Evolutionary conservation across 2,329 filamentous ascomycete species (phyloP).

Genomic region (Bimuria novae-zelandiae): DNA sequence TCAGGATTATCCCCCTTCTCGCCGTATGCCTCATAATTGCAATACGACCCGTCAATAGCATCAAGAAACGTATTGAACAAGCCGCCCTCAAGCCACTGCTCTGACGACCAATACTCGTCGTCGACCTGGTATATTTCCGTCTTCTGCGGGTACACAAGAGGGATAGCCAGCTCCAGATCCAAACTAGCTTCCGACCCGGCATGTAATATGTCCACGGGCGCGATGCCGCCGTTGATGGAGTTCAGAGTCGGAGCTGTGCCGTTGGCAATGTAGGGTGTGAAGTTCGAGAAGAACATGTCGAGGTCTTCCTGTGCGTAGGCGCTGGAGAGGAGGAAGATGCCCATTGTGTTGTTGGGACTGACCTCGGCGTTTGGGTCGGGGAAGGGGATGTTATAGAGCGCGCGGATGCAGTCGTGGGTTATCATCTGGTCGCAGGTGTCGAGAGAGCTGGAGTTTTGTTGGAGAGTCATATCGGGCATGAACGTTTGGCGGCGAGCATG

Average conservation of each 20-base stretch:
- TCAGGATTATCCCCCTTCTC: slow-evolving; percentile 53
- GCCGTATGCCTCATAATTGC: slow-evolving; percentile 54
- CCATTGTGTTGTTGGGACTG: slow-evolving; percentile 5
- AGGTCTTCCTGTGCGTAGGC: slow-evolving; percentile 58
- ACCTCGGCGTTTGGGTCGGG: background rate
- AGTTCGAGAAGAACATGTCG: slow-evolving; percentile 54
- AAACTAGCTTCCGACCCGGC: slow-evolving; percentile 14
- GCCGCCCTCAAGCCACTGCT: slow-evolving; percentile 2
- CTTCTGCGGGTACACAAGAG: slow-evolving; percentile 19
- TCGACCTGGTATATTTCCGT: slow-evolving; percentile 19
- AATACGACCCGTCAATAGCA: slow-evolving; percentile 45
- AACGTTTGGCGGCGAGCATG: background rate
- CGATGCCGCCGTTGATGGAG: slow-evolving; percentile 52
- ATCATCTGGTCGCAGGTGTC: slow-evolving; percentile 58
- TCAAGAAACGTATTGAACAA: slow-evolving; percentile 7
- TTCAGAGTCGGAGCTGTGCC: slow-evolving; percentile 53
- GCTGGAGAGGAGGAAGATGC: slow-evolving; percentile 42
- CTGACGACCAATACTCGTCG: slow-evolving; percentile 11
- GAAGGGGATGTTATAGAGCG: slow-evolving; percentile 42
- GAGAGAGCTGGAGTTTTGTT: slow-evolving; percentile 30
- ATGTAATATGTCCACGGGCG: slow-evolving; percentile 2
- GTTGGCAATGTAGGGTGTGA: slow-evolving; percentile 47
- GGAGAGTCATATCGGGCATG: background rate
- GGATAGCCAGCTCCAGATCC: slow-evolving; percentile 19
- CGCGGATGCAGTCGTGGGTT: slow-evolving; percentile 58